A percentile compares a stretch with the other conserved stretches of the same genome.
Conservation (phyloP, 768 basidiomycete genomes). For the Harrya chromipes region DNA sequence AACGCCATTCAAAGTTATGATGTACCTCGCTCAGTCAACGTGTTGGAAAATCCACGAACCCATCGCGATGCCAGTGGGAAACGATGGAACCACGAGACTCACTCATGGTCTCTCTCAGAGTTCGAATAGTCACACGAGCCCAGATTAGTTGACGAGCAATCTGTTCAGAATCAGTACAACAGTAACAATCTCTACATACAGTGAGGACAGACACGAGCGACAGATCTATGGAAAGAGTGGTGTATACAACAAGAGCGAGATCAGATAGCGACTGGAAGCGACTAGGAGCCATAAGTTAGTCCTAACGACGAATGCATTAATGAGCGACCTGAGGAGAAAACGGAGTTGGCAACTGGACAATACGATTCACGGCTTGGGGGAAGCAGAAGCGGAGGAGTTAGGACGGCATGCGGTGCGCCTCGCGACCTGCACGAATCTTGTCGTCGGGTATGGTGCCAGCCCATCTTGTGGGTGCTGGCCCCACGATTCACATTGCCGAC, state of each 20-base stretch:
- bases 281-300: constrained; percentile 16
- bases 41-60: no score
- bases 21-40: not conserved
- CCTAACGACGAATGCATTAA: not conserved
- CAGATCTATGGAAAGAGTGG: constrained; percentile 12
- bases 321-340: not conserved
- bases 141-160: no score
- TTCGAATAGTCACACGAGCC: no score
- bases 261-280: not conserved
- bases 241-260: constrained; percentile 8
- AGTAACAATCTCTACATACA: no score
- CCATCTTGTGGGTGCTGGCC: constrained; percentile 11
- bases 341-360: not conserved
- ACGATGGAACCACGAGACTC: no score
- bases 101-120: no score
- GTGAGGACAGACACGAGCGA: not conserved
- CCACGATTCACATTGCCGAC: not conserved
- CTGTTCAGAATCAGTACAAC: no score
- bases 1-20: constrained; percentile 1
- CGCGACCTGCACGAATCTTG: constrained; percentile 11
- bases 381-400: not conserved
- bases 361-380: not conserved
- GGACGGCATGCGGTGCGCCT: not conserved
- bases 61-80: no score
- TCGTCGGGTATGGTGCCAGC: not conserved